Conservation (phyloP, 371 early-diverging fungal genomes). For the Mucor saturninus region DNA sequence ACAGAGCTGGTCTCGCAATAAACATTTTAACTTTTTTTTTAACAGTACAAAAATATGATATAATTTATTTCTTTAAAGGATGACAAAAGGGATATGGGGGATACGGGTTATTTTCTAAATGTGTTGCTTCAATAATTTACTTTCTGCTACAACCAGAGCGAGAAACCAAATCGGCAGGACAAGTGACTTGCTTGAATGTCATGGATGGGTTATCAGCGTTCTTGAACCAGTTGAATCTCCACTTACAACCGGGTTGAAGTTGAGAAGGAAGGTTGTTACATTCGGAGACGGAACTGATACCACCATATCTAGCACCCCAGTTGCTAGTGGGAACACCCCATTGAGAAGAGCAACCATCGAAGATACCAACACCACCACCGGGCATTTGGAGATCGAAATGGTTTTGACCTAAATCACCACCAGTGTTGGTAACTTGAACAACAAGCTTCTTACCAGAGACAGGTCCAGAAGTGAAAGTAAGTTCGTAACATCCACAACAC, state of each 20-base stretch:
- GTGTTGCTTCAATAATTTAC: constrained; percentile 3
- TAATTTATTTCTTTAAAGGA: constrained; percentile 5
- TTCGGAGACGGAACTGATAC: constrained; percentile 30
- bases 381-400: constrained; percentile 58
- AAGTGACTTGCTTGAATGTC: constrained; percentile 47
- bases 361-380: constrained; percentile 55
- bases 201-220: constrained; percentile 48
- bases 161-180: constrained; percentile 37
- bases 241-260: constrained; percentile 51
- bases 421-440: constrained; percentile 56
- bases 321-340: constrained; percentile 39
- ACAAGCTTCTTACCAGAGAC: constrained; percentile 48
- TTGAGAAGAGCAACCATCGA: constrained; percentile 47
- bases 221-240: constrained; percentile 49
- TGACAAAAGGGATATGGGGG: not conserved
- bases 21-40: not conserved
- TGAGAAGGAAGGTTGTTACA: constrained; percentile 40
- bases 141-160: constrained; percentile 45
- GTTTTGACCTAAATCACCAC: constrained; percentile 44
- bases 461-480: constrained; percentile 44
- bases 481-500: constrained; percentile 55
- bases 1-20: not conserved
- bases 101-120: not conserved
- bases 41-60: not conserved
- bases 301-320: constrained; percentile 53